Base-by-base conservation (phyloP, 2,329 filamentous ascomycete species). In the Aspergillus fumigatus region DNA sequence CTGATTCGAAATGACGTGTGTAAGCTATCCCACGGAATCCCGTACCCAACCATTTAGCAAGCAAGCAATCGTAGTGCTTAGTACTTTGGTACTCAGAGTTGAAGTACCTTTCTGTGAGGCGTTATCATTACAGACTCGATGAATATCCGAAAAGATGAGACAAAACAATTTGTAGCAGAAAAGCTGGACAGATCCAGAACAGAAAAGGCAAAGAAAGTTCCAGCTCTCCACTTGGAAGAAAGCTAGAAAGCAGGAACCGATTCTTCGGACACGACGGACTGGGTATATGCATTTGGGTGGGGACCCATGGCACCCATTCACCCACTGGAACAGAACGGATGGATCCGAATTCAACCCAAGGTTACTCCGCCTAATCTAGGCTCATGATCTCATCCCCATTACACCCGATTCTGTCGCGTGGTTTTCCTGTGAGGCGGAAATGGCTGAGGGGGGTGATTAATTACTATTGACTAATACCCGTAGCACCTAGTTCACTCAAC, bases 231-330 rank as follows among this genome's bases (percentile, higher is more conserved):
- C 61, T 56, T 7, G 21, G 41, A 55, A 61, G 59, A 47, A 54
- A 59, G 56, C 52, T 58, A 52, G 59, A 62, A 65, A 59, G 62
- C 64, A 67, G 62, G 65, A 68, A 69, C 68, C 68, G 62, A 65
- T 59, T 66, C 64, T 60, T 67, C 66, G 68, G 68, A 59, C 64
- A 62, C 53, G 47, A 53, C 50, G 51, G 59, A 58, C 61, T 57
- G 56, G 61, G 61, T 62, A 61, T 48, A 57, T 67, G 62, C 65
- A 69, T 57, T 45, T 61, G 66, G 67, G 67, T 65, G 65, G 59
- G 59, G 32, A 17, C 32, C 32, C 32, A 38, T n/a, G 32, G 5
- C 32, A 38, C 32, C 32, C 32, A 38, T 14, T 35, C 32, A 35
- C 14, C 14, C 32, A 35, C 65, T 60, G 57, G 62, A 61, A 62